Evolutionary conservation across 805 yeast genomes (phyloP).

Genomic region (Wilhelminamyces savonicus): DNA sequence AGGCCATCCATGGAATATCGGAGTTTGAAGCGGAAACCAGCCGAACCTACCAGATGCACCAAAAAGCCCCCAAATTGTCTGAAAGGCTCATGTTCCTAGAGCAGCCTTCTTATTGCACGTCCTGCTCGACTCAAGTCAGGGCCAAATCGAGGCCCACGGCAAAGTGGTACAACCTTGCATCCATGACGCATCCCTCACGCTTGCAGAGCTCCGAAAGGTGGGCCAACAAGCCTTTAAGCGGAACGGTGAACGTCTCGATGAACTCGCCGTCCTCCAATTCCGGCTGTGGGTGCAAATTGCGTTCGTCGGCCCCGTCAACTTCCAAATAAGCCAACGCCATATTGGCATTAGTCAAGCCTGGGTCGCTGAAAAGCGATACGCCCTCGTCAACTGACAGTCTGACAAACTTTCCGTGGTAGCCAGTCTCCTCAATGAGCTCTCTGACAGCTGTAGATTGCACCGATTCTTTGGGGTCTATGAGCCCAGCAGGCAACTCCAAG

Average conservation of each 20-base stretch:
- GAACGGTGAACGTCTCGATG: conserved; percentile 80
- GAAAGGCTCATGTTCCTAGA: too few relatives aligned
- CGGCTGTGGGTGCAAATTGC: conserved; percentile 65
- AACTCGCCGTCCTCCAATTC: conserved; percentile 87
- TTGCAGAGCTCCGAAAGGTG: conserved; percentile 44
- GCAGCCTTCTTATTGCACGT: too few relatives aligned
- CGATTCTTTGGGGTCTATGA: conserved; percentile 78
- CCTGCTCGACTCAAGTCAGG: too few relatives aligned
- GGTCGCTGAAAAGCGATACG: conserved; percentile 58
- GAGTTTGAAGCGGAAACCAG: too few relatives aligned
- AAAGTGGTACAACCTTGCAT: conserved; percentile 81
- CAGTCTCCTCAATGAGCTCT: conserved; percentile 89
- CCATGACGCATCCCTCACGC: conserved; percentile 67
- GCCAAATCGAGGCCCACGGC: conserved; percentile 76
- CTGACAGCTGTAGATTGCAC: conserved; percentile 77
- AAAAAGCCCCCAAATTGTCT: too few relatives aligned
- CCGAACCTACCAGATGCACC: too few relatives aligned
- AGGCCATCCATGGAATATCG: too few relatives aligned
- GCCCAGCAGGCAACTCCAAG: conserved; percentile 93
- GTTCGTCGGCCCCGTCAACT: conserved; percentile 61
- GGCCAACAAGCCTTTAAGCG: conserved; percentile 51
- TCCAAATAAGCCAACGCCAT: conserved; percentile 71
- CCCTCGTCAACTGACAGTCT: conserved; percentile 13
- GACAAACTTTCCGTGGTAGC: conserved; percentile 66
- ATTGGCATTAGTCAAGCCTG: conserved; percentile 85